Percentiles rank a stretch among this genome's conserved stretches.
Evolutionary conservation across 306 rosid genomes (phyloP).

Genomic region (Quercus bicolor): DNA sequence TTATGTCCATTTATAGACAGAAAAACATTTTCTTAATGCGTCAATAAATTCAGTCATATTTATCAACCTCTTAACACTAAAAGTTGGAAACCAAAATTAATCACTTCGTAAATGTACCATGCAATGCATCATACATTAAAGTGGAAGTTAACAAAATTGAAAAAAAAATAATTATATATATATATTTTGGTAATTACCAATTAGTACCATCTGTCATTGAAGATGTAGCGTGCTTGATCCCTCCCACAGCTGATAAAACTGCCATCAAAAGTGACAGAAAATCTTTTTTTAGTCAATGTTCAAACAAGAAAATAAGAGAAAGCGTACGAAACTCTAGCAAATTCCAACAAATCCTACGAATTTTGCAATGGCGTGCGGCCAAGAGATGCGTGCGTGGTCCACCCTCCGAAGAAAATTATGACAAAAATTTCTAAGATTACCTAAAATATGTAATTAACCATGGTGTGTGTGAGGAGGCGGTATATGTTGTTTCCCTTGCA

Average conservation of each 20-base stretch:
- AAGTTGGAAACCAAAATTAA: not conserved
- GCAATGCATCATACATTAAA: not conserved
- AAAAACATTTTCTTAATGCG: too few relatives aligned
- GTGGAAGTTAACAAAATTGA: not conserved
- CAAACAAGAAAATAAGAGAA: not conserved
- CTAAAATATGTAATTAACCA: too few relatives aligned
- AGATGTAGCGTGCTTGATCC: slow-evolving; percentile 47
- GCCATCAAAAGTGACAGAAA: slow-evolving; percentile 4
- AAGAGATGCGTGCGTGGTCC: not conserved
- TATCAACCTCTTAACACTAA: not conserved
- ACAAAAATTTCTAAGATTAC: too few relatives aligned
- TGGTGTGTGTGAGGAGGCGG: too few relatives aligned
- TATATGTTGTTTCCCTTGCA: too few relatives aligned
- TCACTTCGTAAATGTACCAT: not conserved
- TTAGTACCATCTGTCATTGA: slow-evolving; percentile 32
- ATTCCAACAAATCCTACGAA: not conserved
- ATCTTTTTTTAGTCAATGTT: not conserved
- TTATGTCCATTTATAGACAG: too few relatives aligned
- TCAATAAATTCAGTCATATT: not conserved
- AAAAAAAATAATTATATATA: too few relatives aligned
- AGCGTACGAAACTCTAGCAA: not conserved
- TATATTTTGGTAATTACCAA: too few relatives aligned
- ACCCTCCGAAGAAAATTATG: too few relatives aligned
- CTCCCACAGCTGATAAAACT: slow-evolving; percentile 75
- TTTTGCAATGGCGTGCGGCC: not conserved